Conservation (phyloP, 441 rosid genomes). For the Erodium moschatum region DNA sequence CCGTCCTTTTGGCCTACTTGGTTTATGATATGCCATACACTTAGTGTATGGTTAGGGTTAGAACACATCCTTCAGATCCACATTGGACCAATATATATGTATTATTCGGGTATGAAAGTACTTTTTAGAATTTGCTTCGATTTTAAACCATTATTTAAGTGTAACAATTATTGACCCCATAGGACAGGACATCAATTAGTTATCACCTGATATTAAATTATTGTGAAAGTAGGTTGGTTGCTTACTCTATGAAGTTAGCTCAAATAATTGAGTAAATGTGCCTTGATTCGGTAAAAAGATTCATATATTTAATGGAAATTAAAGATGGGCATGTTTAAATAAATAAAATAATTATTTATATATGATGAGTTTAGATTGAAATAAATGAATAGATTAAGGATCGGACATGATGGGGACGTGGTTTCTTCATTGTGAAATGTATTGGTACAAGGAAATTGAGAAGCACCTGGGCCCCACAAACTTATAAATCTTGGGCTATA, state of each 20-base stretch:
- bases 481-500: neutral
- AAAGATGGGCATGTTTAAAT: neutral
- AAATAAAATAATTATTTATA: no score
- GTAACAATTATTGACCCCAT: neutral
- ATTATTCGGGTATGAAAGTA: neutral
- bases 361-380: neutral
- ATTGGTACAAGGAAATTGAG: neutral
- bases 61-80: neutral
- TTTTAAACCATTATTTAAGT: neutral
- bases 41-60: neutral
- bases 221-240: neutral
- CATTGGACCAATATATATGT: neutral
- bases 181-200: neutral
- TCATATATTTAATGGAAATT: neutral
- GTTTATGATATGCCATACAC: neutral
- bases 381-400: neutral
- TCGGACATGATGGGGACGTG: neutral
- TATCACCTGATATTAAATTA: neutral
- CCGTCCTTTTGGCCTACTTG: neutral
- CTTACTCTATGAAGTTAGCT: neutral
- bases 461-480: neutral
- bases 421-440: neutral
- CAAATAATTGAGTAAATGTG: slow-evolving; percentile 3
- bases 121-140: neutral
- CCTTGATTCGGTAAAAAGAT: neutral